A percentile compares a stretch with the other conserved stretches of the same genome.
Conservation (phyloP, 306 rosid genomes). For the Dryas octopetala region DNA sequence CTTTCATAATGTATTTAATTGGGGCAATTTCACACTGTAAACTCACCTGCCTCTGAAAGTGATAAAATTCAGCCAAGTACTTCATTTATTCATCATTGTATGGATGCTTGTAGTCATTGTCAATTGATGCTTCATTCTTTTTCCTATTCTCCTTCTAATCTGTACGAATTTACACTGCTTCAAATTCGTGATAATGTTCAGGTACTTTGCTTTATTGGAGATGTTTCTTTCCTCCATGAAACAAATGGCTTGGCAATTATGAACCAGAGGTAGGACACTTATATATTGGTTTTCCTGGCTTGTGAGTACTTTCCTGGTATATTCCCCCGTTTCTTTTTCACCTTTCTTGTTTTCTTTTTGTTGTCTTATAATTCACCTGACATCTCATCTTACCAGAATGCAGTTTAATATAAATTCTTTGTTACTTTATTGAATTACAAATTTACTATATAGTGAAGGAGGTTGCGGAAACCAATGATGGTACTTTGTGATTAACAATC, state of each 20-base stretch:
- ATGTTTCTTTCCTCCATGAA: constrained; percentile 87
- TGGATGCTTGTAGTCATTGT: neutral
- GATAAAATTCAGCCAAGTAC: neutral
- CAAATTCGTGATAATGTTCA: constrained; percentile 33
- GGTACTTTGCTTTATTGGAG: constrained; percentile 88
- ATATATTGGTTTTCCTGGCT: constrained; percentile 20
- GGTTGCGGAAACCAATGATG: constrained; percentile 80
- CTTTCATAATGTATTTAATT: no score
- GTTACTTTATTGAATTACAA: constrained; percentile 18
- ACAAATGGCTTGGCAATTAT: constrained; percentile 86
- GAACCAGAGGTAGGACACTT: constrained; percentile 63
- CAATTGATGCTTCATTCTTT: neutral
- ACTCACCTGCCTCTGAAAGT: no score
- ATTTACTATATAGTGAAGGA: constrained; percentile 46
- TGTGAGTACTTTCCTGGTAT: constrained; percentile 13
- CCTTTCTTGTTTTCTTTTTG: neutral
- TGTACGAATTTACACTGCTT: constrained; percentile 15
- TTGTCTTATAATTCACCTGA: neutral
- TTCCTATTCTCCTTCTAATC: constrained; percentile 13
- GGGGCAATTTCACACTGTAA: neutral
- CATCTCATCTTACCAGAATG: no score
- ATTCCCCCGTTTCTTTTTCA: neutral
- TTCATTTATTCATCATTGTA: neutral
- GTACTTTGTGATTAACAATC: constrained; percentile 76
- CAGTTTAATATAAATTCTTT: neutral